Evolutionary conservation across 1,139 yeast genomes (phyloP), one percentile per base, ranked within the genome.

Genomic region (Keqinozyma sinolaborantium): DNA sequence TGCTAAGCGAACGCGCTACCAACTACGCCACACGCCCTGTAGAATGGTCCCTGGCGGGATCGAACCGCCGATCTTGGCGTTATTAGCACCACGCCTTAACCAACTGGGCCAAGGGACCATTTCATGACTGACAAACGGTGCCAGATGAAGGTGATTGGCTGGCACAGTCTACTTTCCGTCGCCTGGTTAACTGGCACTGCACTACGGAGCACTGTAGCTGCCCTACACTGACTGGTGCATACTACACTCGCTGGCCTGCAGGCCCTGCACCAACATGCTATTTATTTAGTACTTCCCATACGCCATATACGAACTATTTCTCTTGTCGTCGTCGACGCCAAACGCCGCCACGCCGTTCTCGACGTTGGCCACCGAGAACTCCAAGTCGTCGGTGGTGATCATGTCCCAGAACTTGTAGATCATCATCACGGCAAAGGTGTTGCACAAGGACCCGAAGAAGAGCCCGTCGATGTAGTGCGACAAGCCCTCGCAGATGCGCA

Each of bases 321-420:
- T 50, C 52, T 65, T 66, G 36, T 65, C 71, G 27, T 58, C 66
- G 6, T 57, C 65, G 7, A 26, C 24, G 23, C 46, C 48, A 37
- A 60, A 61, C 4, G 59, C 51, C 35, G 47, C 40, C n/a, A 64
- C 59, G 4, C 68, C 70, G 30, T 61, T 66, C 40, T 68, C 73
- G 10, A 59, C 68, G 27, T 54, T 60, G 12, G 74, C 73, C 32
- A 87, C 95, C 31, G 92, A 79, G 56, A 92, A 92, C 60, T 92
- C 98, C 50, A 90, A 77, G 56, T 92, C 97, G 51, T 92, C 97
- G 38, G 81, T 78, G n/a, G 97, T 92, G 33, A 92, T 83, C 77
- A 87, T 85, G 50, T 90, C 97, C 97, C 97, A 92, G 47, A 80
- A 86, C 60, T 92, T 90, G 66, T 88, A 90, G 35, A 90, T 69